Base-by-base conservation (phyloP, 2,329 filamentous ascomycete species). In the Phyllosticta citribraziliensis region DNA sequence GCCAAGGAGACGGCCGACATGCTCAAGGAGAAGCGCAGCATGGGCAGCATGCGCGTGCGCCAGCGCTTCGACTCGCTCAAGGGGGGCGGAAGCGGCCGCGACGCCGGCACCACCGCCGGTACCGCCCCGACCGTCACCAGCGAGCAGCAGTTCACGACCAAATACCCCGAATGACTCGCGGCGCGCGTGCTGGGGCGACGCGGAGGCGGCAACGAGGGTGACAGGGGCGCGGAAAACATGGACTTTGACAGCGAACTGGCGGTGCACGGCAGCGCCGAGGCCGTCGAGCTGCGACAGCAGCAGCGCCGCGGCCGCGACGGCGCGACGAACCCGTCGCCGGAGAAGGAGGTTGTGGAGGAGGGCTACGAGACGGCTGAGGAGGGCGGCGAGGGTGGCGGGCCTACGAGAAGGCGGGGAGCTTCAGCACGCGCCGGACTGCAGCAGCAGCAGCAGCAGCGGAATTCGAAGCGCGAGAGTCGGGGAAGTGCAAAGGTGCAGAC, bases 11-110 rank as follows among this genome's bases (percentile, higher is more conserved):
- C 59, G 27, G 52, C 30, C 19, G 54, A 54, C 11, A 24, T 52
- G 12, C 60, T 58, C 17, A 60, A 62, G 61, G 52, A 56, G 14
- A 56, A 59, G 47, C 52, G 60, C 47, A 59, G 51, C 55, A 60
- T 55, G 40, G 55, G 55, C 53, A 55, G 52, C 25, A 53, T 60
- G 35, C 24, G 51, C 5, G 58, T 54, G 2, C 52, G 58, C 40
- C 25, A 56, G 24, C 58, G 58, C 19, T 53, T 54, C 40, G 35
- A 60, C 58, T 60, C 58, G n/a, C 11, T 60, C 25, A 52, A 40
- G 19, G 40, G 40, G 2, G 14, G 40, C 19, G 40, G 40, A 17
- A n/a, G 40, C 40, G 40, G 40, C n/a, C 40, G 40, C 12, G 40
- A 47, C 14, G 40, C 14, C 14, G n/a, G 14, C 4, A n/a, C 14